Conservation (phyloP, 768 basidiomycete genomes). For the Hypholoma fasciculare region DNA sequence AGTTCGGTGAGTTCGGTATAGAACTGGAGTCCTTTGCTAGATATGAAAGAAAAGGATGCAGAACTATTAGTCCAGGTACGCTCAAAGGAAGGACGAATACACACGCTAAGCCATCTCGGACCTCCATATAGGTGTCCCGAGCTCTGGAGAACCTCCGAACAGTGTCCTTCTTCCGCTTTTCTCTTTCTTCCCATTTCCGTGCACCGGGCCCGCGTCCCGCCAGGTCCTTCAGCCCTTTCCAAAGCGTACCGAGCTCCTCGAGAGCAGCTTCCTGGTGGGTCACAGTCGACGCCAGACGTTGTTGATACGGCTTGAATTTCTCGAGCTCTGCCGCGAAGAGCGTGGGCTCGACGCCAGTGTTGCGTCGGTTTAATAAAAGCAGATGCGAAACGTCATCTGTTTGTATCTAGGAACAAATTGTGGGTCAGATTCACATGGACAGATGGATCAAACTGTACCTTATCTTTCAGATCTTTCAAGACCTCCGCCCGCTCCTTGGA, state of each 20-base stretch:
- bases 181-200: constrained; percentile 79
- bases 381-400: constrained; percentile 95
- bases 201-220: constrained; percentile 78
- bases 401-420: constrained; percentile 64
- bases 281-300: constrained; percentile 75
- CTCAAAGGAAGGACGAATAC: constrained; percentile 20
- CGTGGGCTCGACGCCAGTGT: constrained; percentile 78
- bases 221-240: constrained; percentile 71
- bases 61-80: constrained; percentile 7
- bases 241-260: constrained; percentile 72
- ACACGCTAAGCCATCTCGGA: constrained; percentile 80
- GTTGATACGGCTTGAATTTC: constrained; percentile 92
- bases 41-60: too few relatives aligned
- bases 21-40: constrained; percentile 86
- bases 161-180: constrained; percentile 76
- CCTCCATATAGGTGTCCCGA: constrained; percentile 83
- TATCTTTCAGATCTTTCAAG: constrained; percentile 93
- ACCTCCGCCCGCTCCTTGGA: constrained; percentile 83
- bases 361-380: constrained; percentile 86
- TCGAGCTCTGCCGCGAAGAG: constrained; percentile 93
- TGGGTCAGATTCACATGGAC: background rate
- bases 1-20: constrained; percentile 79
- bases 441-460: constrained; percentile 47
- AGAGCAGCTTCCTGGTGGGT: constrained; percentile 74
- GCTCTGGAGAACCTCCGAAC: constrained; percentile 72